phyloP scores from a whole-genome alignment of 306 rosid species.

The Ammopiptanthus mongolicus region DNA sequence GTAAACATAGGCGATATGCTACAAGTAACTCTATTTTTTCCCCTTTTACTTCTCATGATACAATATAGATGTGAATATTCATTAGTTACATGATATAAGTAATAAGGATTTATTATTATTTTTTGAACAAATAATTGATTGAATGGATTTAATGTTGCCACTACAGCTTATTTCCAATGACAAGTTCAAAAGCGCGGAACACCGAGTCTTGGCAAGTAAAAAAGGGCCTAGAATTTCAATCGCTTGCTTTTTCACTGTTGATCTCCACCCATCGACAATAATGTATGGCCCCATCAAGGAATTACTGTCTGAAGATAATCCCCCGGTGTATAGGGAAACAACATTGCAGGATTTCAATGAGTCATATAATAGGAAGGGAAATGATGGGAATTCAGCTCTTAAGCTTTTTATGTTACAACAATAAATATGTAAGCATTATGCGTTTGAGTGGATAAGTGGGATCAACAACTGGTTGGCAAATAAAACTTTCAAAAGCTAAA shows the following conservation, averaged over 20 bases:
- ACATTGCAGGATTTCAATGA: constrained; percentile 7
- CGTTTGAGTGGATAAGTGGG: too few relatives aligned
- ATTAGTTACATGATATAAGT: not conserved
- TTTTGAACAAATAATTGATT: not conserved
- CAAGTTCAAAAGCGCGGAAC: constrained; percentile 37
- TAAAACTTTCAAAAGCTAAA: too few relatives aligned
- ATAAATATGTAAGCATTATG: not conserved
- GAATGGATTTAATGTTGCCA: not conserved
- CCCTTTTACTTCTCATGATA: not conserved
- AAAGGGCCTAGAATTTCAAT: constrained; percentile 34
- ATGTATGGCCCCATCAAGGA: constrained; percentile 38
- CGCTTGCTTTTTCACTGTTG: constrained; percentile 29
- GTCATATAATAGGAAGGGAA: constrained; percentile 29
- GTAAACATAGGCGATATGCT: constrained; percentile 51
- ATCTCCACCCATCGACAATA: not conserved
- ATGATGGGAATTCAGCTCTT: constrained; percentile 28
- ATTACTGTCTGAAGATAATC: constrained; percentile 29
- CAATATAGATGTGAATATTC: not conserved
- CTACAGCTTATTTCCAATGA: constrained; percentile 35
- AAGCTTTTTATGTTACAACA: constrained; percentile 12
- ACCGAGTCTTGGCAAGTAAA: constrained; percentile 10
- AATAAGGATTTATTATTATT: too few relatives aligned
- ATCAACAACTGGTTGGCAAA: too few relatives aligned
- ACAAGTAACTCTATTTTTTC: constrained; percentile 21
- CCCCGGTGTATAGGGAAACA: constrained; percentile 30